Evolutionary conservation across 1,139 yeast genomes (phyloP).

Genomic region (Nakaseomyces bracarensis): DNA sequence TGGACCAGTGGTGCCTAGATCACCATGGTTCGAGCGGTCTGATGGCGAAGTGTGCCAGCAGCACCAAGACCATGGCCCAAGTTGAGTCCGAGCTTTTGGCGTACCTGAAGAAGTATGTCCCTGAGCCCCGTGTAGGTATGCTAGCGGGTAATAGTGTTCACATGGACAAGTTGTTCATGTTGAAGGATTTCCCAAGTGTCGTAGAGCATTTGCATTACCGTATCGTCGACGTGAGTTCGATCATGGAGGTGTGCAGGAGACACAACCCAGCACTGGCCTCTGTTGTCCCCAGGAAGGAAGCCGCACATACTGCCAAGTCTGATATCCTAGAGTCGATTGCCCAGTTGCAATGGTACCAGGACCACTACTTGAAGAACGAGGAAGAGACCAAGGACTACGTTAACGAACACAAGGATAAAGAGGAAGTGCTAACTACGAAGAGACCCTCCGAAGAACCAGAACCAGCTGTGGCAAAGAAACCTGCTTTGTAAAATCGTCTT

Average conservation of each 20-base stretch:
- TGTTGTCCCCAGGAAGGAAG: conserved; percentile 53
- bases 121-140: conserved; percentile 48
- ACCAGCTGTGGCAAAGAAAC: not conserved
- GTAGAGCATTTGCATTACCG: conserved; percentile 72
- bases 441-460: conserved; percentile 2
- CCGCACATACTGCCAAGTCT: conserved; percentile 73
- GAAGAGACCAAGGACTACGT: conserved; percentile 25
- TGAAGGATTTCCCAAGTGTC: conserved; percentile 72
- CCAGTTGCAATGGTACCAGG: conserved; percentile 71
- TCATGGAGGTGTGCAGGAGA: conserved; percentile 71
- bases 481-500: not conserved
- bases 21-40: conserved; percentile 80
- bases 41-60: conserved; percentile 54
- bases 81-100: conserved; percentile 59
- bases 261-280: conserved; percentile 55
- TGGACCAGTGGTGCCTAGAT: conserved; percentile 80
- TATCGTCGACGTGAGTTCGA: conserved; percentile 76
- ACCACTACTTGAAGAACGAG: conserved; percentile 44
- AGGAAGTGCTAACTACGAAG: not conserved
- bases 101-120: conserved; percentile 52
- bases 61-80: conserved; percentile 44
- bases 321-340: conserved; percentile 86
- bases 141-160: conserved; percentile 91
- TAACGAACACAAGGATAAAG: conserved; percentile 27
- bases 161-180: conserved; percentile 82